These are phyloP conservation scores for Hygrophoropsis aurantiaca DNA, from an alignment of 768 basidiomycete genomes.

Conservation along the genomic window DNA sequence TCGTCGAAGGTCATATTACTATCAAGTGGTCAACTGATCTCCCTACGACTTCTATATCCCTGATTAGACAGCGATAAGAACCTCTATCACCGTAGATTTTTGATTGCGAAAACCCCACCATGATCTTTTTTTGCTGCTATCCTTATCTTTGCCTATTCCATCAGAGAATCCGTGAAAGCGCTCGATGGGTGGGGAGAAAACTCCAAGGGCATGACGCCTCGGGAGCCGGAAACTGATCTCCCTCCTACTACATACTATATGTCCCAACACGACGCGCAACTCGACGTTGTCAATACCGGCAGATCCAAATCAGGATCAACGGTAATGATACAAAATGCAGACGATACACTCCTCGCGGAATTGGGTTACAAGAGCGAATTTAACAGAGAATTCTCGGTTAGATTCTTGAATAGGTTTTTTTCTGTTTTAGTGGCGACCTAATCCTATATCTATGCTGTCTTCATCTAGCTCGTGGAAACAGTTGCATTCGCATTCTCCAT, in stretches of 20 bases:
- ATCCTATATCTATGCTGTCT: not conserved
- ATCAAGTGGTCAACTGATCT: no score
- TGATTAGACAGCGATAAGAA: no score
- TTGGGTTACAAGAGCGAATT: constrained; percentile 75
- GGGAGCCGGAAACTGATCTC: no score
- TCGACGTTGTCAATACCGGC: constrained; percentile 10
- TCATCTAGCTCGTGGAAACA: constrained; percentile 53
- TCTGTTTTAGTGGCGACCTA: not conserved
- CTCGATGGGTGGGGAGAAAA: no score
- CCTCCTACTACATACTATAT: constrained; percentile 4
- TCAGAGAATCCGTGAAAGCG: no score
- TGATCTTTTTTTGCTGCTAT: no score
- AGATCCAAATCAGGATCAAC: constrained; percentile 12
- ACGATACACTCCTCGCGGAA: constrained; percentile 58
- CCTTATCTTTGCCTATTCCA: no score
- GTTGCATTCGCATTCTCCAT: constrained; percentile 67
- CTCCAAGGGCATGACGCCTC: no score
- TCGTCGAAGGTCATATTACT: no score
- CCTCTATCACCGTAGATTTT: no score
- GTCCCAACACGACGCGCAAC: constrained; percentile 19
- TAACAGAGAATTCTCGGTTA: constrained; percentile 70
- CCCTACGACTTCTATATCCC: no score
- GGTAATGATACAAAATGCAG: constrained; percentile 35
- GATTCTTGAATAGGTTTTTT: constrained; percentile 16
- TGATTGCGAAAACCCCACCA: no score